Percentiles rank a stretch among this genome's conserved stretches.
These are phyloP conservation scores for Morella rubra DNA, from an alignment of 306 rosid genomes.

Conservation along the genomic window DNA sequence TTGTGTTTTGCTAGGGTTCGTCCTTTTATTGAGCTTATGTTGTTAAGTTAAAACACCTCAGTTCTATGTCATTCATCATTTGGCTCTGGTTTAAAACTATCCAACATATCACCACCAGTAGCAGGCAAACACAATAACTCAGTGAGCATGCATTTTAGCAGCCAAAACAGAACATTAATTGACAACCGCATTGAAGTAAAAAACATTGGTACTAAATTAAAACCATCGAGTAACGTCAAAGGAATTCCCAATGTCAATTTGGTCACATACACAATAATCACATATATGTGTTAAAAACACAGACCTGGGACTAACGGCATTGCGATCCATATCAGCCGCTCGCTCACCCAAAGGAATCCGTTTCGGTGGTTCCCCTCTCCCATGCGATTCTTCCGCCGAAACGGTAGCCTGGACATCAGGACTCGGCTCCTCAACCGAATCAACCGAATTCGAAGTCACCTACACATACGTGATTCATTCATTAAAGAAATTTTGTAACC, in stretches of 20 bases:
- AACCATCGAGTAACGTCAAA: background rate
- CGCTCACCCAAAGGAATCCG: slow-evolving; percentile 49
- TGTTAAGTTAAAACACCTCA: background rate
- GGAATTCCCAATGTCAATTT: slow-evolving; percentile 1
- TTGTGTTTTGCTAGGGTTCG: background rate
- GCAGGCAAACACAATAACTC: too few relatives aligned
- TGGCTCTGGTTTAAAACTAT: too few relatives aligned
- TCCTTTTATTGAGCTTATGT: background rate
- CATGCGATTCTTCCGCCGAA: slow-evolving; percentile 47
- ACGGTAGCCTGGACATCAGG: slow-evolving; percentile 42
- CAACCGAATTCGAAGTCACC: slow-evolving; percentile 52
- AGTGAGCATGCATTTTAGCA: background rate
- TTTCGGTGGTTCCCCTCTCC: slow-evolving; percentile 46
- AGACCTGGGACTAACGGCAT: slow-evolving; percentile 63
- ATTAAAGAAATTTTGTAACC: background rate
- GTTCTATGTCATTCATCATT: background rate
- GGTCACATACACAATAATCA: slow-evolving; percentile 6
- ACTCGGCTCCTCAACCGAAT: slow-evolving; percentile 46
- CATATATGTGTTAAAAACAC: slow-evolving; percentile 3
- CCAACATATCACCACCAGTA: too few relatives aligned
- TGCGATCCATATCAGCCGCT: slow-evolving; percentile 42
- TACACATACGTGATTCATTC: slow-evolving; percentile 2
- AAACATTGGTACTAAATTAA: background rate
- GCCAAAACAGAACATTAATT: background rate
- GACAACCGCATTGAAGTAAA: background rate